Conservation (phyloP, 495 filamentous ascomycete genomes). For the Pyronema domesticum region DNA sequence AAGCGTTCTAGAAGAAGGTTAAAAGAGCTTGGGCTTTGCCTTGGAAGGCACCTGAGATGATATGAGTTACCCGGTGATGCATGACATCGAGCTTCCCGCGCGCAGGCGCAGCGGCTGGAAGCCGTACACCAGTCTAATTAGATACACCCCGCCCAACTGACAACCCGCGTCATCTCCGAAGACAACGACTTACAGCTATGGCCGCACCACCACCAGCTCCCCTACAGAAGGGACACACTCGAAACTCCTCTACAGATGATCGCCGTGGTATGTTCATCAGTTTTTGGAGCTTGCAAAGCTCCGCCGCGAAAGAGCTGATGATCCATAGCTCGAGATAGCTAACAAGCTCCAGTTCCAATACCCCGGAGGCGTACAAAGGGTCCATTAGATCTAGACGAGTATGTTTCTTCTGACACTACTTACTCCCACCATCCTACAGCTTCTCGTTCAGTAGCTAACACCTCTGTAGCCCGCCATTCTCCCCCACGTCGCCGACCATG, state of each 20-base stretch:
- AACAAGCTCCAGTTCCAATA: background rate
- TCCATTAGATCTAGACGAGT: conserved; percentile 39
- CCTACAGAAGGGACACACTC: conserved; percentile 12
- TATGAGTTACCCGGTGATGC: too few relatives aligned
- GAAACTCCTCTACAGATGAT: conserved; percentile 14
- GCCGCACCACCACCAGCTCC: conserved; percentile 1
- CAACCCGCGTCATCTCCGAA: too few relatives aligned
- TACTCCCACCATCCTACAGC: too few relatives aligned
- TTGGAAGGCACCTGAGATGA: too few relatives aligned
- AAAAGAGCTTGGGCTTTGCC: too few relatives aligned
- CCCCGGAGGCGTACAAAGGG: conserved; percentile 33
- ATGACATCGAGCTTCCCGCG: too few relatives aligned
- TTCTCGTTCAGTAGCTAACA: conserved; percentile 4
- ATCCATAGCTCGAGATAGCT: background rate
- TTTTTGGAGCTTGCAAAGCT: background rate
- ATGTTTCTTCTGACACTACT: conserved; percentile 12
- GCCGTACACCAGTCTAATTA: too few relatives aligned
- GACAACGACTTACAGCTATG: conserved; percentile 1
- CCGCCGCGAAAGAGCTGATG: background rate
- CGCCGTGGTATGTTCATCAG: conserved; percentile 14
- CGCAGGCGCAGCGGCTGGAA: too few relatives aligned
- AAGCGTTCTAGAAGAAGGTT: too few relatives aligned
- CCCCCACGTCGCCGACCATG: conserved; percentile 4
- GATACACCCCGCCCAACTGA: too few relatives aligned
- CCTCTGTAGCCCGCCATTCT: conserved; percentile 5